Base-by-base conservation (phyloP, 352 stramenopile genomes). In the Phytopythium vexans region DNA sequence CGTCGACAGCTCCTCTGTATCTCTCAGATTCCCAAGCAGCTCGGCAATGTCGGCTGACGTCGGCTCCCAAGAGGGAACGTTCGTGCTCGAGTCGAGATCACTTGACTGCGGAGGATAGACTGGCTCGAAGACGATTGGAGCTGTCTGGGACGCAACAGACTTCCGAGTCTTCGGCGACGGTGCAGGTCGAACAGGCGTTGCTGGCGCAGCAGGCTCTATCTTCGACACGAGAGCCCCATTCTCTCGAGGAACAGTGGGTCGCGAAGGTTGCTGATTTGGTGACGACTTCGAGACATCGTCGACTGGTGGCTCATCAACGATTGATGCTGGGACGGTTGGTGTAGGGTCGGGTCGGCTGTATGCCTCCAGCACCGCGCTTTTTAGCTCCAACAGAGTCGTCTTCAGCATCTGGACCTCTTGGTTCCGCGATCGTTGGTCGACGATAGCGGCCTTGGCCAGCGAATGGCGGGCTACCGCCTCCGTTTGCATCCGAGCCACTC, bases 371-470 rank as follows among this genome's bases (percentile, higher is more conserved):
- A 82, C 66, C 4, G 49, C 60, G 34, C 52, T 54, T 41, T 77
- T 78, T 4, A 82, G 51, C 16, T 72, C 53, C 39, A 76, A 37
- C 14, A 82, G 56, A 39, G 77, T 67, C 3, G 21, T 56, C 41
- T 77, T 64, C 31, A 82, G 50, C 7, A 44, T 31, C 42, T 74
- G 58, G 0, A 82, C 47, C 48, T 82, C 66, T n/a, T 59, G 32
- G 27, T 62, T 54, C 31, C 52, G 52, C 31, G 48, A 50, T 11
- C 62, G 51, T 43, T 60, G 46, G 39, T 59, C 33, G 10, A 31
- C 14, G 41, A 40, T 27, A 39, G 38, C 9, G 2, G 43, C 41
- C 15, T 69, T 62, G 14, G 54, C 37, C 8, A 37, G 35, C 1
- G 55, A 38, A 6, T 34, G 46, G 32, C 54, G 34, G 9, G 31